A percentile compares a stretch with the other conserved stretches of the same genome.
Evolutionary conservation across 1,284 basidiomycete species (phyloP).

Genomic region (Albatrellus sp.): DNA sequence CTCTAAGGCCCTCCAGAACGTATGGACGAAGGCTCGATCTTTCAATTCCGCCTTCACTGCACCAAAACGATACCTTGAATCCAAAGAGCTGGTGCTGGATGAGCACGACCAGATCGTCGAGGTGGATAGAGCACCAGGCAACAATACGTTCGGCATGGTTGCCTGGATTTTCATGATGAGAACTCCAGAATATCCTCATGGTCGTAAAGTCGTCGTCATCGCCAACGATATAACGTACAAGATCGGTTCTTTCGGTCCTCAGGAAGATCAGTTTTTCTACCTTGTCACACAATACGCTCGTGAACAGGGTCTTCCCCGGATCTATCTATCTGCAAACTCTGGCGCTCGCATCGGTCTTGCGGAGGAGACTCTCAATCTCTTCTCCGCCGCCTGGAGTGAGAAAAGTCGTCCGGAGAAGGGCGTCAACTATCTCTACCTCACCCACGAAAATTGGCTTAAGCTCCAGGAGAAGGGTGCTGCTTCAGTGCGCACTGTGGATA

Average conservation of each 20-base stretch:
- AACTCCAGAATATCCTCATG: conserved; percentile 90
- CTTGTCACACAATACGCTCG: conserved; percentile 92
- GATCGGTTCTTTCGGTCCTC: conserved; percentile 96
- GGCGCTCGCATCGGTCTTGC: conserved; percentile 95
- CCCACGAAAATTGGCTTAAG: conserved; percentile 74
- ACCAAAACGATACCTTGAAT: conserved; percentile 73
- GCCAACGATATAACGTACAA: conserved; percentile 99
- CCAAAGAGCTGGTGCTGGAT: conserved; percentile 87
- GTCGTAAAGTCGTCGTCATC: conserved; percentile 81
- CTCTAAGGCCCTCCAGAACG: conserved; percentile 89
- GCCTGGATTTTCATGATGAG: conserved; percentile 91
- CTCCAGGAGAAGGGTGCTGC: conserved; percentile 71
- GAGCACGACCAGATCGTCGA: conserved; percentile 86
- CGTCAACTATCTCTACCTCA: conserved; percentile 93
- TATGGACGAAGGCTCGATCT: conserved; percentile 72
- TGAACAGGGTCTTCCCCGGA: conserved; percentile 77
- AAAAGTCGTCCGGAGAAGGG: conserved; percentile 83
- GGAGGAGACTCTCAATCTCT: conserved; percentile 83
- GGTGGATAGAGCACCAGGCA: conserved; percentile 85
- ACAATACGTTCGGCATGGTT: conserved; percentile 96
- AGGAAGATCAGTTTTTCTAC: conserved; percentile 95
- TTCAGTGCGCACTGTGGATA: conserved; percentile 74
- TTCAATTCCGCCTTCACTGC: conserved; percentile 55
- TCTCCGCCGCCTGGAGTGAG: conserved; percentile 89
- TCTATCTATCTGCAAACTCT: conserved; percentile 98